phyloP scores from a whole-genome alignment of 129 eudicot genomes.

The Flaveria robusta region DNA sequence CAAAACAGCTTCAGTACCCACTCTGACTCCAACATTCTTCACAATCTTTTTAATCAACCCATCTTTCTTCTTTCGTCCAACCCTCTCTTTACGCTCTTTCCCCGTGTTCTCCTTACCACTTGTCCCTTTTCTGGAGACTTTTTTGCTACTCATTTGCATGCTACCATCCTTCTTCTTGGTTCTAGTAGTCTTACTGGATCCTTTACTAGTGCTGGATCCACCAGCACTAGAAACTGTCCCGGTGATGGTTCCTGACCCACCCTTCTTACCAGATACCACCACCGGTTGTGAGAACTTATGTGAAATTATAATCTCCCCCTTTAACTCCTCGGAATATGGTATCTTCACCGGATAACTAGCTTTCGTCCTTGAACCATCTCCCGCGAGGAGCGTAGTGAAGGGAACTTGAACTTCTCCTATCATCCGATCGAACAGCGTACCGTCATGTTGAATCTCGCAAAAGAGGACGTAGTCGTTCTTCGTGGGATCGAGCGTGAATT shows the following conservation, averaged over 20 bases:
- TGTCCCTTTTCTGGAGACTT: no score
- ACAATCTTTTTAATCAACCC: neutral
- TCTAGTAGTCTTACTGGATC: no score
- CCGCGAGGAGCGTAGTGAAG: neutral
- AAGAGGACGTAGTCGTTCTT: neutral
- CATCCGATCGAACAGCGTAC: neutral
- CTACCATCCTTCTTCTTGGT: no score
- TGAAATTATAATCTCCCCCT: neutral
- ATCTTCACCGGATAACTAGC: neutral
- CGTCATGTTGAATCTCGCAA: neutral
- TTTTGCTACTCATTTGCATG: no score
- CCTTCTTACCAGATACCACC: no score
- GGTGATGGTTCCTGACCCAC: no score
- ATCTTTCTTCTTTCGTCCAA: neutral
- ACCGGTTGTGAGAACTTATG: neutral
- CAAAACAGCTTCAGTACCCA: neutral
- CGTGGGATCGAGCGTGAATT: neutral
- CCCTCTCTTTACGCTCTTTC: no score
- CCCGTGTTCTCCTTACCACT: no score
- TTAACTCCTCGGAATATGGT: neutral
- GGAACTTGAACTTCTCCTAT: neutral
- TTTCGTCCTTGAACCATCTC: neutral
- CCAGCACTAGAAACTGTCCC: no score
- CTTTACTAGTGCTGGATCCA: no score
- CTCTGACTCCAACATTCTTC: neutral